Conservation (phyloP, 495 filamentous ascomycete species). For the Xanthoparmelia taractica region DNA sequence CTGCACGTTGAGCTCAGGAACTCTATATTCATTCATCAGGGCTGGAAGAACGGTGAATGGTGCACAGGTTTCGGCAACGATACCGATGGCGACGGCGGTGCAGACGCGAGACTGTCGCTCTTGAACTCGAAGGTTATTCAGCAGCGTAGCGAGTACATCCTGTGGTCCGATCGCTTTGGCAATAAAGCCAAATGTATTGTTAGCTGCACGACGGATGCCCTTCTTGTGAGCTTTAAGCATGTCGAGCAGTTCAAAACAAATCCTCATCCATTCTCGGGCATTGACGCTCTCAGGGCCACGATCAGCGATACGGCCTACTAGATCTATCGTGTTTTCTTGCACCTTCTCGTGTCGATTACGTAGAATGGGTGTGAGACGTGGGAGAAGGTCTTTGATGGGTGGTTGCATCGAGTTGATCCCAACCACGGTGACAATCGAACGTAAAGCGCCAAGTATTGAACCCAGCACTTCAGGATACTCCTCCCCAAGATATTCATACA, state of each 20-base stretch:
- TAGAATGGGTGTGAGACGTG: conserved; percentile 90
- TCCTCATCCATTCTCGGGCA: conserved; percentile 98
- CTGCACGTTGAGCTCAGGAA: conserved; percentile 96
- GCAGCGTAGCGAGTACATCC: conserved; percentile 89
- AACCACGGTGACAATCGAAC: conserved; percentile 95
- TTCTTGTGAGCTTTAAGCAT: conserved; percentile 99
- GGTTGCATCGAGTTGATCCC: conserved; percentile 98
- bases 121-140: conserved; percentile 94
- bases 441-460: conserved; percentile 89
- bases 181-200: conserved; percentile 99
- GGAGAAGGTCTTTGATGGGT: conserved; percentile 93
- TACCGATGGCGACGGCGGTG: conserved; percentile 97
- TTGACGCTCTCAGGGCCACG: conserved; percentile 93
- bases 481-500: conserved; percentile 98
- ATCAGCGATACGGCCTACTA: conserved; percentile 97
- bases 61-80: conserved; percentile 99
- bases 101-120: conserved; percentile 98
- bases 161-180: conserved; percentile 98
- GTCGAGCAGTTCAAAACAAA: conserved; percentile 97
- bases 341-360: conserved; percentile 99
- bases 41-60: conserved; percentile 98
- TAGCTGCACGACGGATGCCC: conserved; percentile 94
- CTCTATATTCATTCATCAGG: conserved; percentile 99
- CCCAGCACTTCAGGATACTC: conserved; percentile 98
- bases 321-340: conserved; percentile 98